Base-by-base conservation (phyloP, 129 eudicot genomes). In the Solidago caesia region DNA sequence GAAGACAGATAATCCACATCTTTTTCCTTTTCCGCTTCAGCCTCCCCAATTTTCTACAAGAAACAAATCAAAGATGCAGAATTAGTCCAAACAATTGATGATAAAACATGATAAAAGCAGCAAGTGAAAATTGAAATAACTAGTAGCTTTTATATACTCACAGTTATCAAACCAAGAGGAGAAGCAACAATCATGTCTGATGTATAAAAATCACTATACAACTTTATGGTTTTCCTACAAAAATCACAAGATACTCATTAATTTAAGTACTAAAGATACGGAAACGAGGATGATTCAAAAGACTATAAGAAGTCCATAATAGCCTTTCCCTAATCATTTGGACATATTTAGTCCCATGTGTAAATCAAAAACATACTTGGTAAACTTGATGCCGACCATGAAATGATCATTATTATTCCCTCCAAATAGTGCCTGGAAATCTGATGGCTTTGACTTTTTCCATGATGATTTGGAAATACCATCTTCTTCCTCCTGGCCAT, bases 1-100 rank as follows among this genome's bases (percentile, higher is more conserved):
- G 97, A 95, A 79, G 99, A 91, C 64, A 95, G 85, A 85, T 95
- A 95, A 77, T 95, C 99, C 27, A 91, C 84, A 77, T 95, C 96
- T 77, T 84, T 95, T 79, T 88, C 94, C 84, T 91, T 95, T 42
- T 83, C 87, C 13, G 44, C 76, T 74, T 91, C 97, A 67, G 99
- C 96, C 76, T 87, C 90, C 69, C 85, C 96, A 44, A 95, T 87
- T 95, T 95, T 91, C 99, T 95, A 77, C 7, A 25, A 79, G 29
- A 71, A 78, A 61, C 11, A 74, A 64, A 55, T 65, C 59, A 75
- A 75, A 47, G 46, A 39, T 26, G 39, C 57, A 64, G 57, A 73
- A 53, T 74, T 27, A 73, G 62, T 6, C 53, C 21, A 47, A 56
- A 67, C 9, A 33, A 73, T 25, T 64, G 4, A 46, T 1, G 21